Base-by-base conservation (phyloP, 2,329 filamentous ascomycete species). In the Fusarium metavorans region DNA sequence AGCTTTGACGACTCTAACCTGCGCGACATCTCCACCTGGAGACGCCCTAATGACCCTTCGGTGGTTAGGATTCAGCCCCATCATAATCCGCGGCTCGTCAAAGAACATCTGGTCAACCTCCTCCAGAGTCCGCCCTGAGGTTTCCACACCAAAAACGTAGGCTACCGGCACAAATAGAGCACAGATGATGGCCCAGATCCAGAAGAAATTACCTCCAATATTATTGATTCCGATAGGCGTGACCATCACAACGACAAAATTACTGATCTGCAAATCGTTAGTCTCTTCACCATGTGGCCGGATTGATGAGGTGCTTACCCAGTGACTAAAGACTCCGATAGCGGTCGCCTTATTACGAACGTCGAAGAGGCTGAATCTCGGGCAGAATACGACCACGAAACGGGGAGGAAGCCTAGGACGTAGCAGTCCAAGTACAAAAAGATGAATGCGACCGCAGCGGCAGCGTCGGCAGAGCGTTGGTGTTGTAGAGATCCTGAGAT, bases 181-280 rank as follows among this genome's bases (percentile, higher is more conserved):
- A 30, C 64, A 67, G 5, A 67, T 63, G 30, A 63, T 37, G 34
- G 64, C 64, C 64, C 64, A 67, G 52, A 67, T 67, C 58, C 64
- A 67, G n/a, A 67, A 67, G 58, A 67, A 67, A 11, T 57, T 67
- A 18, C 64, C 64, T 14, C 45, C 58, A 18, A 63, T 62, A 2
- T 63, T 63, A 4, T 62, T 48, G 14, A 63, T 62, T 3, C 64
- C 64, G 6, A 62, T 34, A 10, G 64, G 64, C 9, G 64, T 67
- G 18, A 67, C 64, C 64, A 67, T 67, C 25, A 67, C 64, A 1
- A 67, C 64, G 11, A 62, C 64, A 5, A 67, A 67, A 35, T 67
- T 67, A 18, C 57, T 62, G 7, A 67, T 66, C 56, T 60, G 5
- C 8, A 20, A 60, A n/a, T 50, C 43, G 20, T 64, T 32, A 64